Evolutionary conservation across 768 basidiomycete genomes (phyloP).

Genomic region (Mycena chlorophos): DNA sequence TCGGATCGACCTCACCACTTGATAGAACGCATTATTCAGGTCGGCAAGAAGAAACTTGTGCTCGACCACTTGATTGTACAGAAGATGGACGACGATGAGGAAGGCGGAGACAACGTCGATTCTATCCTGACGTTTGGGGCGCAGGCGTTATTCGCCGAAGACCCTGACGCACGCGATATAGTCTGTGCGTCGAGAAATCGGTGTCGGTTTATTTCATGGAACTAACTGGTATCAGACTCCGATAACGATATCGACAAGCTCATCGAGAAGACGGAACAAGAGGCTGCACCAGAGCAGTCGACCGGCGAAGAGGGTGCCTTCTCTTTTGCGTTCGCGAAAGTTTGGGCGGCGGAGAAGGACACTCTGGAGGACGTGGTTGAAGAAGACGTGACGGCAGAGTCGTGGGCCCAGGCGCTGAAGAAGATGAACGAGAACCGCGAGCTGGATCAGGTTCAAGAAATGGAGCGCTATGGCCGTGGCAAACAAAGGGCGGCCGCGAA

Average conservation of each 20-base stretch:
- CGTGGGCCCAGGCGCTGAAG: conserved; percentile 78
- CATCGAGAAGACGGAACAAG: conserved; percentile 81
- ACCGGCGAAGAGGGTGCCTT: conserved; percentile 49
- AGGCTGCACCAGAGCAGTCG: conserved; percentile 56
- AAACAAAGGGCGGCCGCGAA: conserved; percentile 69
- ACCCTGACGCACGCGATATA: conserved; percentile 62
- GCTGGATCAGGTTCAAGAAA: conserved; percentile 43
- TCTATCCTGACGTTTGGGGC: conserved; percentile 90
- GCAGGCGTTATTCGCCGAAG: conserved; percentile 76
- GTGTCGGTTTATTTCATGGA: not conserved
- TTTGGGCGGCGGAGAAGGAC: conserved; percentile 85
- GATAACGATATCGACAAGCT: conserved; percentile 83
- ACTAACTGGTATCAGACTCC: conserved; percentile 49
- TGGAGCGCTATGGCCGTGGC: conserved; percentile 68
- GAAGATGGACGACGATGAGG: conserved; percentile 87
- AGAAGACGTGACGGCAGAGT: conserved; percentile 60
- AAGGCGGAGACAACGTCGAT: conserved; percentile 75
- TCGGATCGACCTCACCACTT: not conserved
- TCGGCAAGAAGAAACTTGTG: conserved; percentile 93
- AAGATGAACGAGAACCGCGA: conserved; percentile 47
- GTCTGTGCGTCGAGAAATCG: conserved; percentile 53
- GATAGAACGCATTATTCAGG: conserved; percentile 85
- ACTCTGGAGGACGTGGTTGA: conserved; percentile 67
- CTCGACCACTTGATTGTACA: conserved; percentile 95
- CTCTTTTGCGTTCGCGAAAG: conserved; percentile 84